Conservation (phyloP, 345 rosid genomes). For the Populus tremula region DNA sequence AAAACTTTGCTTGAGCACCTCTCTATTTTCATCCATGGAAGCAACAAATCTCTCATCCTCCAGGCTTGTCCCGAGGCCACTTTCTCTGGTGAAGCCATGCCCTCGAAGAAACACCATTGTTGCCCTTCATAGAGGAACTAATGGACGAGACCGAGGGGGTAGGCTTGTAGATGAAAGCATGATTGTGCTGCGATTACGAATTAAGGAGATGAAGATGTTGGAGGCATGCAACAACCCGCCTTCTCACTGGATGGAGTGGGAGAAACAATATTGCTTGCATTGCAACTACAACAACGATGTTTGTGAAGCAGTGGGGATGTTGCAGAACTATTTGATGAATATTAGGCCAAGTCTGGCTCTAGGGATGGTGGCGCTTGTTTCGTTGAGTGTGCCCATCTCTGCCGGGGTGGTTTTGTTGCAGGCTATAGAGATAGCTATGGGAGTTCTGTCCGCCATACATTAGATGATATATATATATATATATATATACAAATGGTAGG, state of each 20-base stretch:
- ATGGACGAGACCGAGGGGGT: background rate
- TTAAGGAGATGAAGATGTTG: background rate
- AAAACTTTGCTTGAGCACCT: background rate
- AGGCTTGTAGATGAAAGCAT: conserved; percentile 5
- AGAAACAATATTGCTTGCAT: conserved; percentile 2
- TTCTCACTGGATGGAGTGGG: conserved; percentile 18
- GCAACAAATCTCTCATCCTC: background rate
- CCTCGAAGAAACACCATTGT: background rate
- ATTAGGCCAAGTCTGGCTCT: conserved; percentile 10
- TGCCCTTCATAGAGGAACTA: background rate
- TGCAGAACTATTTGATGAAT: conserved; percentile 7
- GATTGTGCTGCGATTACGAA: conserved; percentile 4
- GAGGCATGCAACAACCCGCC: conserved; percentile 3
- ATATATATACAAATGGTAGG: background rate
- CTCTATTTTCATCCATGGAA: background rate
- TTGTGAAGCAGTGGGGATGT: conserved; percentile 6
- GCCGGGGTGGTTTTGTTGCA: background rate
- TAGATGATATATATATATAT: background rate
- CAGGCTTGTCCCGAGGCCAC: background rate
- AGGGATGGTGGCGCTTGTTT: conserved; percentile 4
- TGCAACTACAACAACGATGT: conserved; percentile 2
- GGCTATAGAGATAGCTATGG: background rate
- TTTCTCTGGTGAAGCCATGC: too few relatives aligned
- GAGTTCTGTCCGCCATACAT: background rate
- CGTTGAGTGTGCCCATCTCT: background rate